These are phyloP conservation scores for Fusarium ambrosium DNA, from an alignment of 2,329 filamentous ascomycete genomes.

Conservation along the genomic window DNA sequence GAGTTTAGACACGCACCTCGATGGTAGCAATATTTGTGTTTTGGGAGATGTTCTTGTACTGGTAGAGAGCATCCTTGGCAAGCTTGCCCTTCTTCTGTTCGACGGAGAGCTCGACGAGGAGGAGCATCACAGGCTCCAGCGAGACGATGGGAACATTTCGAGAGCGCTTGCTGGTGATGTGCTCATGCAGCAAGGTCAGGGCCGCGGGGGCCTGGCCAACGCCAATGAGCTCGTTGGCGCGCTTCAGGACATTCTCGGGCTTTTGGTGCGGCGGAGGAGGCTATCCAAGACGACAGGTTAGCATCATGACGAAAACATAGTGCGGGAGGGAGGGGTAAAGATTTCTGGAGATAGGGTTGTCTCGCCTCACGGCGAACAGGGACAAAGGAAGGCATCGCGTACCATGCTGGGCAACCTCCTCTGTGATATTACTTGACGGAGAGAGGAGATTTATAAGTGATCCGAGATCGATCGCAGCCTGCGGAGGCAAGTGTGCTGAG, in stretches of 20 bases:
- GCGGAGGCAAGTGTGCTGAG: constrained; percentile 50
- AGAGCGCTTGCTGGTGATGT: constrained; percentile 98
- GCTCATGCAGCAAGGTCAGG: constrained; percentile 95
- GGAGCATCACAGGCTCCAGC: constrained; percentile 97
- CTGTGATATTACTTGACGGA: constrained; percentile 56
- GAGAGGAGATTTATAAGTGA: constrained; percentile 55
- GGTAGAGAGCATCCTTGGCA: constrained; percentile 98
- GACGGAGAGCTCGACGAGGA: constrained; percentile 96
- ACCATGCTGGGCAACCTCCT: constrained; percentile 68
- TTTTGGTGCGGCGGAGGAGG: constrained; percentile 97
- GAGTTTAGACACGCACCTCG: constrained; percentile 71
- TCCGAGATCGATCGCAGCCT: constrained; percentile 56
- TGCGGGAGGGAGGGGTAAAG: constrained; percentile 49
- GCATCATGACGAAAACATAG: constrained; percentile 41
- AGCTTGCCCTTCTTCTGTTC: constrained; percentile 98
- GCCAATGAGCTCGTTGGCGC: constrained; percentile 98
- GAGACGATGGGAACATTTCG: constrained; percentile 97
- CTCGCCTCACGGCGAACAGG: constrained; percentile 11
- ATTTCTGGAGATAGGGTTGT: constrained; percentile 32
- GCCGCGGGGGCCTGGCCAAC: constrained; percentile 94
- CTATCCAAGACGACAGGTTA: constrained; percentile 61
- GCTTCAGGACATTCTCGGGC: constrained; percentile 99
- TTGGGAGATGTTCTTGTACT: constrained; percentile 99
- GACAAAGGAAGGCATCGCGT: constrained; percentile 48
- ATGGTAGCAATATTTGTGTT: constrained; percentile 99